Base-by-base conservation (phyloP, 2,329 filamentous ascomycete species). In the Kalaharituber pfeilii region DNA sequence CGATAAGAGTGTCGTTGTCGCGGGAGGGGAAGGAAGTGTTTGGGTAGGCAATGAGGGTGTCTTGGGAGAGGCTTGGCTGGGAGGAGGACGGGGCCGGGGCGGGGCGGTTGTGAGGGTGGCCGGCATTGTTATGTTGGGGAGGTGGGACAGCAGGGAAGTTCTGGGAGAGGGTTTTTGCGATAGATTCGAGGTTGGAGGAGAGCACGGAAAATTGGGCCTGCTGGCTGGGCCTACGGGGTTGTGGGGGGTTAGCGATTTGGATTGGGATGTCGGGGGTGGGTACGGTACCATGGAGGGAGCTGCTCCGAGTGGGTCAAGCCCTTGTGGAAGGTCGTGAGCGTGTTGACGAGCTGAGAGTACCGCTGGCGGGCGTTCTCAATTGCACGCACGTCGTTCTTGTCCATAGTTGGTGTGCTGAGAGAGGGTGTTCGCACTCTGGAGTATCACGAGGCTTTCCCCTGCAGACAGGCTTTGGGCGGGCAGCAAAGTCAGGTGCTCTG, bases 1-100 rank as follows among this genome's bases (percentile, higher is more conserved):
- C 69, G 1, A 78, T 68, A 2, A 73, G 69, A 50, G 66, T 66
- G 60, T 67, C 64, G 26, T 72, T 69, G 8, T 68, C 74, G 59
- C 63, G 70, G 52, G 66, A 70, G 20, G 68, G 77, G 68, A 70
- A 78, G 62, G 68, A 67, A 2, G 76, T 73, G 15, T 72, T 68
- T 0, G 77, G 77, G 62, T 77, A 77, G 25, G 72, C 72, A 62
- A 78, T 73, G 27, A 76, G 68, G 42, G 78, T 68, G 50, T 74
- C 69, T 47, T 47, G 42, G 18, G 18, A 22, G 42, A 22, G 42
- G 42, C 13, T 20, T 13, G 42, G n/a, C 11, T 47, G 42, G 4
- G 42, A 47, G 6, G 42, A 47, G 22, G 68, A 74, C 59, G 63
- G 69, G 55, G 65, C 70, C 13, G 67, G 75, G 67, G 69, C 77